Conservation (phyloP, 306 rosid genomes). For the Echinosophora koreensis region DNA sequence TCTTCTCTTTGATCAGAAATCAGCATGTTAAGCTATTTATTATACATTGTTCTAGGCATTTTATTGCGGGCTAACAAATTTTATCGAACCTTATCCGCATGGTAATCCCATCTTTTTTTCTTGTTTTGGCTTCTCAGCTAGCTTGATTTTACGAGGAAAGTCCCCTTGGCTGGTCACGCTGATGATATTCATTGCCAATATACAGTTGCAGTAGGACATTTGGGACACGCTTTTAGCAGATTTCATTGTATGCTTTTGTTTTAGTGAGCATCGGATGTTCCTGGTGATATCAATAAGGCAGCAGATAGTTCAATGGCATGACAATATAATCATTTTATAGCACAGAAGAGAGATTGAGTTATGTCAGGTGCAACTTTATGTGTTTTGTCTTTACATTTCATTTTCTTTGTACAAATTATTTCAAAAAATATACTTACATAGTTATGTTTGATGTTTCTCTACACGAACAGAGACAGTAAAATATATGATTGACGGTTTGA, state of each 20-base stretch:
- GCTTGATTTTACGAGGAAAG: constrained; percentile 43
- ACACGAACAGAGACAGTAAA: neutral
- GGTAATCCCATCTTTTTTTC: neutral
- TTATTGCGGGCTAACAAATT: neutral
- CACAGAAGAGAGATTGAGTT: neutral
- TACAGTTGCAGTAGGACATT: constrained; percentile 40
- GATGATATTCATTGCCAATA: constrained; percentile 39
- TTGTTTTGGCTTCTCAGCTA: constrained; percentile 46
- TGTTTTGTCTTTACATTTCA: neutral
- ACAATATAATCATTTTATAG: neutral
- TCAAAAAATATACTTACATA: neutral
- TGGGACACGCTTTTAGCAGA: constrained; percentile 11
- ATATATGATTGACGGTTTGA: neutral
- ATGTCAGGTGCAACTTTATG: neutral
- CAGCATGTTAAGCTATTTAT: neutral
- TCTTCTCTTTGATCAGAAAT: neutral
- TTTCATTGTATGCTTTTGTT: constrained; percentile 3
- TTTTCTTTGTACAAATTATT: constrained; percentile 1
- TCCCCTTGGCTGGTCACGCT: constrained; percentile 42
- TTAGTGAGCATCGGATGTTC: constrained; percentile 6
- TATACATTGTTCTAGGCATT: neutral
- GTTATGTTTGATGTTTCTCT: neutral
- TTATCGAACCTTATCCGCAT: neutral
- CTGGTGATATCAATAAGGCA: neutral
- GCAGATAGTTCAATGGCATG: neutral